phyloP scores from a whole-genome alignment of 2,329 filamentous ascomycete genomes.

The Canariomyces notabilis region DNA sequence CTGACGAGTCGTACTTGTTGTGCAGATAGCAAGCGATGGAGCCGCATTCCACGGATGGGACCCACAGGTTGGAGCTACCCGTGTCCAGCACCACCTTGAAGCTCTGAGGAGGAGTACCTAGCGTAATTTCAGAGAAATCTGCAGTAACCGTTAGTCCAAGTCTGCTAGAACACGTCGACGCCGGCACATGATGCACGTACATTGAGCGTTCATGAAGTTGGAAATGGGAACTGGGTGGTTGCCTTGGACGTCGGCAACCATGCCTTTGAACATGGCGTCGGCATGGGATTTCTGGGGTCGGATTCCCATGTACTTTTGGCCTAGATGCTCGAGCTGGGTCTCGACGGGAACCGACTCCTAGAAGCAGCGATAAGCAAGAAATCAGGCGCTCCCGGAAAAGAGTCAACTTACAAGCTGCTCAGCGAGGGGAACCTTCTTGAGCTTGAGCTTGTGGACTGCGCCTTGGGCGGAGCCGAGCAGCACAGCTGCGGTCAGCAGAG shows the following conservation, averaged over 20 bases:
- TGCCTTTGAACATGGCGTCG: conserved; percentile 75
- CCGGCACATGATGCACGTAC: conserved; percentile 50
- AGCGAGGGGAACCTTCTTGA: conserved; percentile 89
- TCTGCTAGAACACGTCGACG: conserved; percentile 7
- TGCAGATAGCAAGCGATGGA: conserved; percentile 99
- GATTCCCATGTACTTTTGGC: conserved; percentile 93
- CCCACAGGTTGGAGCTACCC: conserved; percentile 98
- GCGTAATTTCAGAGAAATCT: conserved; percentile 96
- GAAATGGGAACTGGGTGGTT: conserved; percentile 81
- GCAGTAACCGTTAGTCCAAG: conserved; percentile 1
- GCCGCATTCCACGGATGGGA: conserved; percentile 81
- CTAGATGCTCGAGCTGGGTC: conserved; percentile 73
- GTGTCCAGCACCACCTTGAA: conserved; percentile 99
- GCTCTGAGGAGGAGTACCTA: conserved; percentile 84
- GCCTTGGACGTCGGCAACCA: conserved; percentile 58
- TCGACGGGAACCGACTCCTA: conserved; percentile 75
- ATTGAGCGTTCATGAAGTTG: conserved; percentile 99
- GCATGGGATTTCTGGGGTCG: conserved; percentile 63
- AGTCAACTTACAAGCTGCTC: conserved; percentile 76
- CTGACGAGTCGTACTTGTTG: conserved; percentile 87
- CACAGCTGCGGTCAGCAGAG: conserved; percentile 71
- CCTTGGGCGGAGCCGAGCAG: conserved; percentile 80
- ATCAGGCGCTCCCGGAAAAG: background rate
- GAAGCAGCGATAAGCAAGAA: conserved; percentile 15
- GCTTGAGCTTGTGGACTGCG: conserved; percentile 91